These are phyloP conservation scores for Trichomonascaceae sp. DNA, from an alignment of 1,139 yeast species.

Conservation along the genomic window DNA sequence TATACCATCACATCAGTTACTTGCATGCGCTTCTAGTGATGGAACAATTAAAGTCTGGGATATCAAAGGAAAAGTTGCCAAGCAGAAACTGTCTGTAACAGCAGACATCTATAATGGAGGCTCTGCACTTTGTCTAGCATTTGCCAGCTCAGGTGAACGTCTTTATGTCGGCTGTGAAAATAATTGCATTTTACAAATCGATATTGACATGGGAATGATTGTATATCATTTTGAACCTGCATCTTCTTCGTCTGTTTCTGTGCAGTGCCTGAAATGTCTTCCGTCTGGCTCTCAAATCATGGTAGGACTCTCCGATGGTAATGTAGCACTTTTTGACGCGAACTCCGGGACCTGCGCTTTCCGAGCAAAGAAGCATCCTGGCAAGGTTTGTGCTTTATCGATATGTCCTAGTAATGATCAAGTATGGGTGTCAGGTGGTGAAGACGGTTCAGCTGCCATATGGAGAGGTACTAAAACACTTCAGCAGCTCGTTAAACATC, in stretches of 20 bases:
- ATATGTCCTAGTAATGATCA: slow-evolving; percentile 18
- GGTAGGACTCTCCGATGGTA: slow-evolving; percentile 16
- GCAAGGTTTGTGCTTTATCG: slow-evolving; percentile 22
- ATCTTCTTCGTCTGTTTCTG: slow-evolving; percentile 8
- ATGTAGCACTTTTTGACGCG: slow-evolving; percentile 16
- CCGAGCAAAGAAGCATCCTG: slow-evolving; percentile 24
- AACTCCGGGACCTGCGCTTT: slow-evolving; percentile 13
- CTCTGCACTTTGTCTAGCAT: slow-evolving; percentile 15
- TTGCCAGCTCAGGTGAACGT: slow-evolving; percentile 16
- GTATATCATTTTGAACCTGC: slow-evolving; percentile 15
- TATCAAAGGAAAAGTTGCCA: slow-evolving; percentile 6
- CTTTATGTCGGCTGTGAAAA: slow-evolving; percentile 26
- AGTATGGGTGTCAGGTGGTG: slow-evolving; percentile 23
- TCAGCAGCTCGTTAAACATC: slow-evolving; percentile 9
- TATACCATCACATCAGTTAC: slow-evolving; percentile 18
- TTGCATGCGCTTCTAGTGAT: slow-evolving; percentile 26
- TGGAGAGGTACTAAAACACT: slow-evolving; percentile 23
- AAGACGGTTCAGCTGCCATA: slow-evolving; percentile 26
- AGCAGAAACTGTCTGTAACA: slow-evolving; percentile 5
- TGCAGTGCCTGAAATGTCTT: neutral
- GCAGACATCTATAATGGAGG: slow-evolving; percentile 9
- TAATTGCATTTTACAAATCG: slow-evolving; percentile 23
- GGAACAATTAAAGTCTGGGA: slow-evolving; percentile 27
- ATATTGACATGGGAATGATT: slow-evolving; percentile 23
- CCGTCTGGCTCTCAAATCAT: slow-evolving; percentile 4